These are phyloP conservation scores for Talaromyces verruculosus DNA, from an alignment of 2,329 filamentous ascomycete species.

Conservation along the genomic window DNA sequence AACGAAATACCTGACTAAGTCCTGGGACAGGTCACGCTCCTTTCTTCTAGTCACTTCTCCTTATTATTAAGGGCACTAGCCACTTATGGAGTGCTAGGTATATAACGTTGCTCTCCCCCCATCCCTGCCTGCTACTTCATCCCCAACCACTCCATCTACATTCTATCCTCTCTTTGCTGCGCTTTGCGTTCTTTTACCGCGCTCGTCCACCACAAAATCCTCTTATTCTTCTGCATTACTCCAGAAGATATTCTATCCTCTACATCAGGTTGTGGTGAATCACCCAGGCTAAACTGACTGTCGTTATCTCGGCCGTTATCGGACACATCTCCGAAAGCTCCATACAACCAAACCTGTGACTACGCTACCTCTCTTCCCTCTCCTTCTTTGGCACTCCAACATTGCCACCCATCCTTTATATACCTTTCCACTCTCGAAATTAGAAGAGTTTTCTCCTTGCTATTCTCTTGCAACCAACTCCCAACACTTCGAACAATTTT, in stretches of 20 bases:
- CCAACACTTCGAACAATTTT: background rate
- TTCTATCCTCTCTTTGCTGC: background rate
- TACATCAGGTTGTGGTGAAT: slow-evolving; percentile 12
- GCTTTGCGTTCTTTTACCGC: background rate
- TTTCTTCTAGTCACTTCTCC: slow-evolving; percentile 16
- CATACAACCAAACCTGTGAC: slow-evolving; percentile 4
- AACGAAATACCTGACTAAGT: background rate
- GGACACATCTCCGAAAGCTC: slow-evolving; percentile 15
- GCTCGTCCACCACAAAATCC: background rate
- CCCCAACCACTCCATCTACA: background rate
- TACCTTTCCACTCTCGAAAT: background rate
- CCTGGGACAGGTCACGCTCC: slow-evolving; percentile 1
- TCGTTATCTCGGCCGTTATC: slow-evolving; percentile 19
- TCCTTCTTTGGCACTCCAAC: slow-evolving; percentile 5
- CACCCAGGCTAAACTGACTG: slow-evolving; percentile 12
- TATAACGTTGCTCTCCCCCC: slow-evolving; percentile 12
- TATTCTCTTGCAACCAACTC: background rate
- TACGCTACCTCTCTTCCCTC: slow-evolving; percentile 16
- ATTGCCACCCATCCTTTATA: slow-evolving; percentile 15
- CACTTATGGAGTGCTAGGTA: slow-evolving; percentile 19
- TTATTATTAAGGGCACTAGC: slow-evolving; percentile 17
- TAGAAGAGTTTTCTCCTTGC: background rate
- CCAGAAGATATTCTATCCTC: background rate
- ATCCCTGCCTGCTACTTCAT: background rate
- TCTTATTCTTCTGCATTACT: background rate